These are phyloP conservation scores for Choiromyces venosus DNA, from an alignment of 495 filamentous ascomycete species.

Conservation along the genomic window DNA sequence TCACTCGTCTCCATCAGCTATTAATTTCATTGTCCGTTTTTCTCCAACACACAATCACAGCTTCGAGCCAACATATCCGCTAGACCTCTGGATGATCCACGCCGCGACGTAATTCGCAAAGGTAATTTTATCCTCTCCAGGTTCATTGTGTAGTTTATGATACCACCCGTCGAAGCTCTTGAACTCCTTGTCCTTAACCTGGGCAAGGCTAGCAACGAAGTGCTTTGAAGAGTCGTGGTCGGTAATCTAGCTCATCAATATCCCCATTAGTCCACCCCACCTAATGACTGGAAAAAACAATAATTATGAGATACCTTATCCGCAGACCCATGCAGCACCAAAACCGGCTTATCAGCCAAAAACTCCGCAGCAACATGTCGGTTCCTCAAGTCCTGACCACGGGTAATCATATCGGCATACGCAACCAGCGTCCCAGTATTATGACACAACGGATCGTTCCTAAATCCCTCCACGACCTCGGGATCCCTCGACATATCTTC, in stretches of 20 bases:
- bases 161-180: constrained; percentile 70
- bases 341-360: constrained; percentile 45
- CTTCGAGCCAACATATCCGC: constrained; percentile 14
- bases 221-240: constrained; percentile 56
- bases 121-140: constrained; percentile 53
- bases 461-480: constrained; percentile 51
- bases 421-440: constrained; percentile 74
- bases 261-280: neutral
- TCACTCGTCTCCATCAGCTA: neutral
- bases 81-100: constrained; percentile 61
- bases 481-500: constrained; percentile 59
- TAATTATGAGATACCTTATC: constrained; percentile 47
- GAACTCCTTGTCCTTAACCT: constrained; percentile 61
- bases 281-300: neutral
- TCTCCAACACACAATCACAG: constrained; percentile 11
- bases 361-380: constrained; percentile 42
- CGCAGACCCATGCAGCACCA: constrained; percentile 61
- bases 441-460: constrained; percentile 63
- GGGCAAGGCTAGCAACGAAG: constrained; percentile 47
- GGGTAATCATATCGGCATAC: constrained; percentile 66
- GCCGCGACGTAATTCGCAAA: constrained; percentile 66
- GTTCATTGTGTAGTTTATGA: constrained; percentile 72
- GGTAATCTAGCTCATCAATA: constrained; percentile 47
- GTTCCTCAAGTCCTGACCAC: constrained; percentile 49
- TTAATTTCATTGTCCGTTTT: neutral